phyloP scores from a whole-genome alignment of 768 basidiomycete species.

The Naematelia aurantialba region DNA sequence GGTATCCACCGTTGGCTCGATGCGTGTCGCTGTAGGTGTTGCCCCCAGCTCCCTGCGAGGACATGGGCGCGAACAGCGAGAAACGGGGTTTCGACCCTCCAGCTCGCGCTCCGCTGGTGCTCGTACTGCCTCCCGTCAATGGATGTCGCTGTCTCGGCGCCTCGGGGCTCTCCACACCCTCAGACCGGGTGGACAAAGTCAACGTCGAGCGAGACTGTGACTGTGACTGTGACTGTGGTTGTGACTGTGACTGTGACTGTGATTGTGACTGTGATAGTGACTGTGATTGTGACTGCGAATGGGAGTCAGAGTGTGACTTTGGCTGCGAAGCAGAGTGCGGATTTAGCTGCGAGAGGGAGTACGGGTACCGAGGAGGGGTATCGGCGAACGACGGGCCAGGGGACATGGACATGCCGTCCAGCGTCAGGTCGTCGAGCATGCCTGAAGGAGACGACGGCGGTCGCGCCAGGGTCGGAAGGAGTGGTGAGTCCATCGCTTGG shows the following conservation, averaged over 20 bases:
- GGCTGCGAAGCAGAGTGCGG: neutral
- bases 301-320: neutral
- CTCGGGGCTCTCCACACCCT: too few species aligned
- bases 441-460: slow-evolving; percentile 15
- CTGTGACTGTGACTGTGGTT: too few species aligned
- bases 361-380: slow-evolving; percentile 3
- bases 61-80: slow-evolving; percentile 37
- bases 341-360: neutral
- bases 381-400: slow-evolving; percentile 7
- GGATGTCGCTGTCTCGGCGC: neutral
- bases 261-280: neutral
- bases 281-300: too few species aligned
- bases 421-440: slow-evolving; percentile 24
- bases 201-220: too few species aligned
- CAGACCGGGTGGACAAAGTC: too few species aligned
- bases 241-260: too few species aligned
- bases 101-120: too few species aligned
- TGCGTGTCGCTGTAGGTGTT: slow-evolving; percentile 6
- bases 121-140: neutral
- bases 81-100: slow-evolving; percentile 38
- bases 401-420: slow-evolving; percentile 22
- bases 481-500: slow-evolving; percentile 37
- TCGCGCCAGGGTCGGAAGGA: slow-evolving; percentile 29
- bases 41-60: too few species aligned
- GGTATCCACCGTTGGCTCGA: neutral